Evolutionary conservation across 2,329 filamentous ascomycete species (phyloP).

Genomic region (Trichoderma pleuroti): DNA sequence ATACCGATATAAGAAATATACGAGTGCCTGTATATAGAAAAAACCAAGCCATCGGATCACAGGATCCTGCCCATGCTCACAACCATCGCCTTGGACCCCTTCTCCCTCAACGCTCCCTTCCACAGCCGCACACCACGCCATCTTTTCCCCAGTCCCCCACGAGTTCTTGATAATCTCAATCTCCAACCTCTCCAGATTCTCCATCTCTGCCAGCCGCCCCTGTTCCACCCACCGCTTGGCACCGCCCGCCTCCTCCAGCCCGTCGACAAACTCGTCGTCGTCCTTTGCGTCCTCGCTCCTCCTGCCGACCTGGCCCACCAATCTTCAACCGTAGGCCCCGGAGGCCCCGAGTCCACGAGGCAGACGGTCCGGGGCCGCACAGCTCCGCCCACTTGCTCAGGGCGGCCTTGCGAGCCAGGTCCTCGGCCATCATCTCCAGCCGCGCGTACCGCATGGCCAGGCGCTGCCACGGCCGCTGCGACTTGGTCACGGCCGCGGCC

Average conservation of each 20-base stretch:
- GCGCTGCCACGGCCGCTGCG: constrained; percentile 41
- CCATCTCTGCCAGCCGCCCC: constrained; percentile 33
- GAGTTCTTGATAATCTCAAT: constrained; percentile 37
- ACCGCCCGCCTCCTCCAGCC: constrained; percentile 20
- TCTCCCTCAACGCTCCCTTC: constrained; percentile 28
- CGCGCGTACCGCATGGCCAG: constrained; percentile 38
- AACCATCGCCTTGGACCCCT: constrained; percentile 21
- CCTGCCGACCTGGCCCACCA: constrained; percentile 27
- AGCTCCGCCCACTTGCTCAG: constrained; percentile 36
- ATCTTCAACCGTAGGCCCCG: constrained; percentile 41
- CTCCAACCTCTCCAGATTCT: constrained; percentile 36
- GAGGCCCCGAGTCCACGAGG: constrained; percentile 34
- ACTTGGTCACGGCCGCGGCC: constrained; percentile 36
- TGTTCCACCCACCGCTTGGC: constrained; percentile 25
- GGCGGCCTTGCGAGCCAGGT: constrained; percentile 31
- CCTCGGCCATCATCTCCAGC: constrained; percentile 39
- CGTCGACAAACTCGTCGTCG: constrained; percentile 6
- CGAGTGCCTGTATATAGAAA: not conserved
- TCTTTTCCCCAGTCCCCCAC: constrained; percentile 33
- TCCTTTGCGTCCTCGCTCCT: constrained; percentile 18
- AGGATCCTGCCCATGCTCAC: constrained; percentile 27
- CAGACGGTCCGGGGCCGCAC: constrained; percentile 25
- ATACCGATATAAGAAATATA: not conserved
- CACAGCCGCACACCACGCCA: constrained; percentile 36
- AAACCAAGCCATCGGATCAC: not conserved